Evolutionary conservation across 257 asterid genomes (phyloP), one percentile per base, ranked within the genome.

Genomic region (Jacaranda copaia): DNA sequence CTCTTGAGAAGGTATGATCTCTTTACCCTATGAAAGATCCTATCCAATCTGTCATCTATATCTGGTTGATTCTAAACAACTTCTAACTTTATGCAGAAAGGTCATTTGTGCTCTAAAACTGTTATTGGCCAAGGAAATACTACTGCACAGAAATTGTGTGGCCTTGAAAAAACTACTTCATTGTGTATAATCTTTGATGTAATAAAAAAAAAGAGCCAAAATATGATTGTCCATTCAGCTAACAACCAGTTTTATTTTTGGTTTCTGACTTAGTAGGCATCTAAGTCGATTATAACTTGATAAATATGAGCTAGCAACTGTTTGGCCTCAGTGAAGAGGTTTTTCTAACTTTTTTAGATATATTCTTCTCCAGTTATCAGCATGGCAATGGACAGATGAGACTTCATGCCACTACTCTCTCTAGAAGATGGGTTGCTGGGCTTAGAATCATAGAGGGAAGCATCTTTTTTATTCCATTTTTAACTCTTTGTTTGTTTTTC

Each of bases 361-460:
- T 70, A 60, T 84, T 81, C 10, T 70, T 85, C 67, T 82, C 78
- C 93, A 93, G 99, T 84, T 96, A 93, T 85, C 98, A 91, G 90
- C 97, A 96, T 81, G 81, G 87, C 77, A 93, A 85, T 77, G 99
- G 98, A 71, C 89, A 87, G 66, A 96, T 91, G 98, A 91, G 98
- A 84, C 89, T 89, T 46, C 97, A 98, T 81, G 96, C 87, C 59
- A 96, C 98, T 59, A 91, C 98, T 73, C 89, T 96, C 76, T 91
- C 99, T 70, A 88, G 98, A 86, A 87, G 97, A 84, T 96, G 99
- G 99, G 94, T 96, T 84, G 89, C 98, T 79, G 99, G 99, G 60
- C 89, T 88, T 73, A 97, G 99, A 74, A 89, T 89, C 78, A 84
- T 87, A 87, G 95, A 93, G 84, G 97, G 86, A 79, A 85, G 85